Conservation (phyloP, 768 basidiomycete genomes). For the Rhodotorula toruloides region DNA sequence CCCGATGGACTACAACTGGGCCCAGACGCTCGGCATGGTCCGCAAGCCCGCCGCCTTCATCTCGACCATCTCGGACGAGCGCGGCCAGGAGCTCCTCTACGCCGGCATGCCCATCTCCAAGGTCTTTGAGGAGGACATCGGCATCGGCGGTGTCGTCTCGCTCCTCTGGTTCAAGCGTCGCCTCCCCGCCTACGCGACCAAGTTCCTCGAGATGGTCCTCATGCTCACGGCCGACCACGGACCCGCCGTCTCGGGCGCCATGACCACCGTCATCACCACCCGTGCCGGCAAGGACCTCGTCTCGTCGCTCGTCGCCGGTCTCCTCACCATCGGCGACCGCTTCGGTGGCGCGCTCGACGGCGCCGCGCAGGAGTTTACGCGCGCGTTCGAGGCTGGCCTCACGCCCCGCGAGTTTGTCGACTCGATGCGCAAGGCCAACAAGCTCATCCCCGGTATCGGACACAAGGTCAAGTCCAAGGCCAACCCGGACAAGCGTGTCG, state of each 20-base stretch:
- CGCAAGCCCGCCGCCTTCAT: slow-evolving; percentile 87
- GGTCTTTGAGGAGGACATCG: slow-evolving; percentile 73
- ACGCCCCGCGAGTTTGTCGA: slow-evolving; percentile 98
- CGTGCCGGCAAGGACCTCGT: slow-evolving; percentile 99
- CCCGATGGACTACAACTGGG: slow-evolving; percentile 99
- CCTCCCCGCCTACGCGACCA: slow-evolving; percentile 85
- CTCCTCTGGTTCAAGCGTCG: slow-evolving; percentile 97
- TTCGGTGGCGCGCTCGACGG: slow-evolving; percentile 99
- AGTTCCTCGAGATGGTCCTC: slow-evolving; percentile 99
- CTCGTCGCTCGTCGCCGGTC: slow-evolving; percentile 89
- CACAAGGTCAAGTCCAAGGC: slow-evolving; percentile 99
- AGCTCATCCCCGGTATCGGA: slow-evolving; percentile 75
- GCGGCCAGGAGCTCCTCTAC: slow-evolving; percentile 95
- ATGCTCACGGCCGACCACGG: slow-evolving; percentile 96
- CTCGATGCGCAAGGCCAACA: slow-evolving; percentile 52
- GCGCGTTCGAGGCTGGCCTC: slow-evolving; percentile 80
- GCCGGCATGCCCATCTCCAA: slow-evolving; percentile 98
- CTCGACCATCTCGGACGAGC: slow-evolving; percentile 91
- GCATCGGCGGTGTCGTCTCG: slow-evolving; percentile 85
- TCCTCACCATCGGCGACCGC: slow-evolving; percentile 93
- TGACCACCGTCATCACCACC: slow-evolving; percentile 99
- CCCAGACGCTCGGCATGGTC: slow-evolving; percentile 94
- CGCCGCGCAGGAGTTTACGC: slow-evolving; percentile 91
- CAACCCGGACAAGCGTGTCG: slow-evolving; percentile 65
- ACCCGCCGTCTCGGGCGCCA: slow-evolving; percentile 58